These are phyloP conservation scores for Colletotrichum sansevieriae DNA, from an alignment of 2,329 filamentous ascomycete genomes.

Conservation along the genomic window DNA sequence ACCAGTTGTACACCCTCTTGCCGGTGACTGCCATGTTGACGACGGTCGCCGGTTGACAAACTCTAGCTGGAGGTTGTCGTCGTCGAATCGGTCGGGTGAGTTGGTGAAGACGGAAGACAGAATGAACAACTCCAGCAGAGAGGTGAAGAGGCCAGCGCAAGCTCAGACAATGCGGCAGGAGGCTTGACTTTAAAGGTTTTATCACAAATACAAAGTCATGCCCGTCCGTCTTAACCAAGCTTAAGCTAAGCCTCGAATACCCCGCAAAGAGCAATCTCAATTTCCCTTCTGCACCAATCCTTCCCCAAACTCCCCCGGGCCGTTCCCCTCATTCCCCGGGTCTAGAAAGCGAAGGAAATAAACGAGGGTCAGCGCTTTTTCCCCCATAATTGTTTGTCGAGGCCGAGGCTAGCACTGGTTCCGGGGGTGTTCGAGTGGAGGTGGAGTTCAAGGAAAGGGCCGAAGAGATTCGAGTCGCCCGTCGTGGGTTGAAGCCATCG, in stretches of 20 bases:
- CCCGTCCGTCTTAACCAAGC: neutral
- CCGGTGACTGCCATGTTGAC: slow-evolving; percentile 35
- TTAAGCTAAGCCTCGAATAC: slow-evolving; percentile 11
- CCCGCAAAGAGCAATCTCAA: slow-evolving; percentile 18
- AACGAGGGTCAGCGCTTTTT: neutral
- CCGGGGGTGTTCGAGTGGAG: slow-evolving; percentile 27
- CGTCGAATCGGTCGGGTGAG: neutral
- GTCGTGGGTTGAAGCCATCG: slow-evolving; percentile 15
- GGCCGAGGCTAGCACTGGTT: slow-evolving; percentile 21
- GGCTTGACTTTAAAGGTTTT: slow-evolving; percentile 27
- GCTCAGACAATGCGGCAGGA: slow-evolving; percentile 1
- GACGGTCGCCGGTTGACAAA: neutral
- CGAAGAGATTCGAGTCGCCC: slow-evolving; percentile 2
- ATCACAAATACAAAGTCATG: neutral
- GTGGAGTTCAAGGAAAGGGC: slow-evolving; percentile 22
- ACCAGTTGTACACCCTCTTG: slow-evolving; percentile 41
- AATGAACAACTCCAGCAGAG: slow-evolving; percentile 19
- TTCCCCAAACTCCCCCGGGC: slow-evolving; percentile 13
- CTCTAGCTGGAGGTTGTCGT: neutral
- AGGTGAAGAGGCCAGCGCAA: slow-evolving; percentile 10
- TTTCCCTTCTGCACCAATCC: slow-evolving; percentile 1
- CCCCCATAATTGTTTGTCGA: slow-evolving; percentile 30
- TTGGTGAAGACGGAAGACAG: neutral
- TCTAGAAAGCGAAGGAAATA: slow-evolving; percentile 21
- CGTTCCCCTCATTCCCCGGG: slow-evolving; percentile 33